Conservation (phyloP, 768 basidiomycete genomes). For the Podaxis sp. region DNA sequence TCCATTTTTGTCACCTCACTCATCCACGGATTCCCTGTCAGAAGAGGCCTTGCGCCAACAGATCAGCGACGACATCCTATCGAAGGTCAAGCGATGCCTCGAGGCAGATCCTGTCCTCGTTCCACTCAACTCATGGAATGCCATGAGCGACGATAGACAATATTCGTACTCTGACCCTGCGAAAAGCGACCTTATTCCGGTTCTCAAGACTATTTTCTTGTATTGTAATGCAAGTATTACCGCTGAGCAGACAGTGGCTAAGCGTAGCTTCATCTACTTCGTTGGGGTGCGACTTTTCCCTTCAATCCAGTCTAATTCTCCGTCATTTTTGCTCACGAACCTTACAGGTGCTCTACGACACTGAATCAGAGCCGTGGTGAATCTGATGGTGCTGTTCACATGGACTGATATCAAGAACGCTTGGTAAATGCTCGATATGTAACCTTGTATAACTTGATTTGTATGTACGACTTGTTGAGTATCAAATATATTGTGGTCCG, state of each 20-base stretch:
- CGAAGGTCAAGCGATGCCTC: neutral
- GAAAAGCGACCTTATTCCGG: neutral
- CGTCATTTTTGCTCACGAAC: no score
- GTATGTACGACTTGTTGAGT: no score
- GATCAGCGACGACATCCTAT: neutral
- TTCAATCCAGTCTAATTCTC: no score
- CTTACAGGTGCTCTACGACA: neutral
- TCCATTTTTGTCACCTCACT: neutral
- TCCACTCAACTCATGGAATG: neutral
- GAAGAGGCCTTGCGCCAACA: neutral
- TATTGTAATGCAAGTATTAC: neutral
- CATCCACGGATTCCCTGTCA: neutral
- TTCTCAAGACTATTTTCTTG: neutral
- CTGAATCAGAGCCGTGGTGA: neutral
- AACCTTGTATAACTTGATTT: no score
- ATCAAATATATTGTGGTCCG: no score
- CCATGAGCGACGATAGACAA: neutral
- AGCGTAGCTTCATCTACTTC: neutral
- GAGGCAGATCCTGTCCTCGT: neutral
- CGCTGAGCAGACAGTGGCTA: neutral
- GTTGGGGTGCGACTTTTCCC: neutral
- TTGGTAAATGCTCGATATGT: no score
- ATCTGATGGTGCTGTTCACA: no score
- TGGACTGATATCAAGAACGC: no score
- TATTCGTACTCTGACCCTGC: neutral